These are phyloP conservation scores for Scytalidium lignicola DNA, from an alignment of 2,329 filamentous ascomycete genomes.

Conservation along the genomic window DNA sequence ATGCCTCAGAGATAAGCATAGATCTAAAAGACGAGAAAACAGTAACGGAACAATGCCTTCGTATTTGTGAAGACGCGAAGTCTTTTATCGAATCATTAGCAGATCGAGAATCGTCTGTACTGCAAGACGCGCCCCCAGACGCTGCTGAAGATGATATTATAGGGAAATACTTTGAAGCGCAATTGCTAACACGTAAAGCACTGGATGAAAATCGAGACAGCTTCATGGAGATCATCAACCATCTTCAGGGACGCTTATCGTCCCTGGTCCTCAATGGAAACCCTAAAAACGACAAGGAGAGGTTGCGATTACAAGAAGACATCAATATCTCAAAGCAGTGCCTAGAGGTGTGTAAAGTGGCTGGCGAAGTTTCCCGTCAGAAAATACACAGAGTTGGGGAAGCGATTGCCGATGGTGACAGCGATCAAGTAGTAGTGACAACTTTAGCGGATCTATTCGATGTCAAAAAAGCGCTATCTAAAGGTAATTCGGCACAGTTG, in stretches of 20 bases:
- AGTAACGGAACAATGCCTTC: constrained; percentile 34
- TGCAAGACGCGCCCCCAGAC: constrained; percentile 10
- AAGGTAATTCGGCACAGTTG: constrained; percentile 29
- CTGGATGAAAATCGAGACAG: constrained; percentile 28
- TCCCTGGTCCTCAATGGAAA: constrained; percentile 18
- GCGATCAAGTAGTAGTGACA: constrained; percentile 36
- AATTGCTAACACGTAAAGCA: constrained; percentile 26
- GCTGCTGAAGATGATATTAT: constrained; percentile 8
- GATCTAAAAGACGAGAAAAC: constrained; percentile 32
- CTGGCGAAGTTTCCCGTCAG: constrained; percentile 25
- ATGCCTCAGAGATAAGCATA: constrained; percentile 16
- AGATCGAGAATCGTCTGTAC: constrained; percentile 21
- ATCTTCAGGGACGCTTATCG: constrained; percentile 29
- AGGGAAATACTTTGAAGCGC: constrained; percentile 26
- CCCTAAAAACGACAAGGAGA: constrained; percentile 20
- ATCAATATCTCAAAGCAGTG: constrained; percentile 31
- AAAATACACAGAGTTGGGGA: constrained; percentile 23
- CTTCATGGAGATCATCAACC: constrained; percentile 27
- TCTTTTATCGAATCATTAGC: constrained; percentile 30
- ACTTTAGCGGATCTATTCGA: constrained; percentile 37
- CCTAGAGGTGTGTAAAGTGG: constrained; percentile 34
- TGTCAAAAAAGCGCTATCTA: constrained; percentile 31
- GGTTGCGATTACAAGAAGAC: constrained; percentile 29
- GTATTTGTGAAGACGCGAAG: constrained; percentile 33
- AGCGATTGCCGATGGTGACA: constrained; percentile 31